Base-by-base conservation (phyloP, 1,284 basidiomycete species). In the Trichosporon inkin region DNA sequence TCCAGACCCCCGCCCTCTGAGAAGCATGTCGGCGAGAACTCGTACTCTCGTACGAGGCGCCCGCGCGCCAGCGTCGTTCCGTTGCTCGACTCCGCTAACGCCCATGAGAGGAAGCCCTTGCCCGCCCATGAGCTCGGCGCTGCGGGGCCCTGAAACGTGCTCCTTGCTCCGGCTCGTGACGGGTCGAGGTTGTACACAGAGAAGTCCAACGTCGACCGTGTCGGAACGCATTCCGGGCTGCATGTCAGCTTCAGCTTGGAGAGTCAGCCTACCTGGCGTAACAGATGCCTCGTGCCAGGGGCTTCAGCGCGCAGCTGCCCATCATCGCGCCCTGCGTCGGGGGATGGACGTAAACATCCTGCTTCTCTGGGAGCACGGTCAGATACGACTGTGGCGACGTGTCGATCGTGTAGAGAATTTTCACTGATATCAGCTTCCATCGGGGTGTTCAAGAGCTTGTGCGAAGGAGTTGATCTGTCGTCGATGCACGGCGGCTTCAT, bases 151-250 rank as follows among this genome's bases (percentile, higher is more conserved):
- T 28, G 44, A 22, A 49, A 49, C 13, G 44, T 49, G 16, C 44
- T 49, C 14, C 44, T 13, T 16, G 44, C 22, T 6, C 44, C 44
- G 5, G 44, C 44, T n/a, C 52, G 35, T 2, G 60, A 53, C 10
- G 74, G 75, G 44, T 77, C 73, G 36, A 75, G 68, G 57, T 70
- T 71, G 70, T 77, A 77, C 13, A 77, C 69, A n/a, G 72, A 71
- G 57, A 72, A 77, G 55, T 77, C 75, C 39, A 73, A 68, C 2
- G 65, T 58, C 8, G 60, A 55, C 5, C 63, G 36, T 54, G 69
- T 68, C 13, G 75, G 75, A 2, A 75, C 69, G 56, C 72, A 73
- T 58, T 75, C 75, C 20, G 75, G 75, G 55, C 73, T 76, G 54
- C 4, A 22, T 10, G 44, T 56, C 57, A 55, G 49, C 41, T 17